A percentile compares a stretch with the other conserved stretches of the same genome.
These are phyloP conservation scores for Macadamia tetraphylla DNA, from an alignment of 164 flowering plant genomes.

Conservation along the genomic window DNA sequence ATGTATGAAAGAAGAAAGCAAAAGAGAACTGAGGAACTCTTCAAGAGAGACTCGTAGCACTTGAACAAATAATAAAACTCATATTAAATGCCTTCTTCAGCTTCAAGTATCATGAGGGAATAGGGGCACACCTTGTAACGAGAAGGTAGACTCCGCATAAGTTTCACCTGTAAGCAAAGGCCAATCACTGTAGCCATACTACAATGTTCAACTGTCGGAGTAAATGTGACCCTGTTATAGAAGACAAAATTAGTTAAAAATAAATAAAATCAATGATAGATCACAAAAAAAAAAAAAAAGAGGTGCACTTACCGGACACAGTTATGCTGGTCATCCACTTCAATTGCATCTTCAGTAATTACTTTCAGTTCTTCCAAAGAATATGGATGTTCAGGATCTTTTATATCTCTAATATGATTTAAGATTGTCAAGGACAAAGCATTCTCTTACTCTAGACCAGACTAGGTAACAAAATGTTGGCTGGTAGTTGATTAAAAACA, in stretches of 20 bases:
- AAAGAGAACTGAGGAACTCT: not conserved
- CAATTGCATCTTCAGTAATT: slow-evolving; percentile 80
- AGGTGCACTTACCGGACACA: slow-evolving; percentile 45
- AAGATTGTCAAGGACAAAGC: slow-evolving; percentile 37
- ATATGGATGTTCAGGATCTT: slow-evolving; percentile 93
- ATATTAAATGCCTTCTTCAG: not conserved
- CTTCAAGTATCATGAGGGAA: not conserved
- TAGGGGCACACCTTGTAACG: slow-evolving; percentile 63
- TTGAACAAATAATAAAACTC: no score
- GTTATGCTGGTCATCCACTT: slow-evolving; percentile 57
- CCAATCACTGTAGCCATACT: slow-evolving; percentile 87
- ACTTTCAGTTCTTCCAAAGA: slow-evolving; percentile 85
- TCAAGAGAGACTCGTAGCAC: no score
- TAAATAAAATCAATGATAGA: not conserved
- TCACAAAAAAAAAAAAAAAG: not conserved
- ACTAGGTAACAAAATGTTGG: not conserved
- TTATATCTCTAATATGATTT: slow-evolving; percentile 83
- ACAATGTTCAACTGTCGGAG: slow-evolving; percentile 88
- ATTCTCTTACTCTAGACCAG: not conserved
- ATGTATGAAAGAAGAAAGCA: no score
- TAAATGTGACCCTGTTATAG: slow-evolving; percentile 68
- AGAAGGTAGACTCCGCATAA: slow-evolving; percentile 75
- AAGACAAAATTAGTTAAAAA: not conserved
- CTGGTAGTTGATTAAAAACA: not conserved
- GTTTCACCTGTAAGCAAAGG: slow-evolving; percentile 72